These are phyloP conservation scores for Cryptosporidium parvum DNA, from an alignment of 169 alveolate species.

Conservation along the genomic window DNA sequence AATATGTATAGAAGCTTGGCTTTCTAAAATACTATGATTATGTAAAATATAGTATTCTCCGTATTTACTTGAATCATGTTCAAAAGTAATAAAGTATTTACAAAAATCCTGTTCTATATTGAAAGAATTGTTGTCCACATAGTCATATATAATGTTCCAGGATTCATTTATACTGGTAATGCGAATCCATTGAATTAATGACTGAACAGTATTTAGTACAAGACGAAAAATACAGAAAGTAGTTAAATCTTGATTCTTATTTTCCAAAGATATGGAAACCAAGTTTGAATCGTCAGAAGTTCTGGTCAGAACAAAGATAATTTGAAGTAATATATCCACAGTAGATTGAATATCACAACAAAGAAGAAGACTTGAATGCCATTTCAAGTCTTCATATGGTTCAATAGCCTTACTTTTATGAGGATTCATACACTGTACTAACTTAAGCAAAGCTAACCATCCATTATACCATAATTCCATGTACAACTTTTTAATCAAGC, in stretches of 20 bases:
- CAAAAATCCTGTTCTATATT: background rate
- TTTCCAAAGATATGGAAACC: background rate
- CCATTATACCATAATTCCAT: conserved; percentile 57
- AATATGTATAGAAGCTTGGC: conserved; percentile 27
- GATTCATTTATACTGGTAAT: conserved; percentile 7
- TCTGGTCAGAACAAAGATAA: background rate
- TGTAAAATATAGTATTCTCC: background rate
- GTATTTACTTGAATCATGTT: background rate
- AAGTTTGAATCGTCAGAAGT: background rate
- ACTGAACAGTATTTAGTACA: conserved; percentile 22
- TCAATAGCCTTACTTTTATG: conserved; percentile 1
- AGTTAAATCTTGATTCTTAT: background rate
- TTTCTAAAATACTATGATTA: background rate
- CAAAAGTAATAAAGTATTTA: conserved; percentile 3
- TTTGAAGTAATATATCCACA: conserved; percentile 41
- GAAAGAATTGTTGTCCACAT: background rate
- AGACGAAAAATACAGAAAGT: conserved; percentile 15
- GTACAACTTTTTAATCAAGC: background rate
- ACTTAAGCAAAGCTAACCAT: conserved; percentile 46
- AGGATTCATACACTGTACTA: conserved; percentile 38
- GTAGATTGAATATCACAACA: conserved; percentile 67
- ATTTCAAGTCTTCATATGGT: conserved; percentile 22
- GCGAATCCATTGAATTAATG: conserved; percentile 49
- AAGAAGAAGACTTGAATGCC: conserved; percentile 65
- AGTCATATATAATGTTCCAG: conserved; percentile 31